Evolutionary conservation across 768 basidiomycete genomes (phyloP).

Genomic region (Mycena crocata): DNA sequence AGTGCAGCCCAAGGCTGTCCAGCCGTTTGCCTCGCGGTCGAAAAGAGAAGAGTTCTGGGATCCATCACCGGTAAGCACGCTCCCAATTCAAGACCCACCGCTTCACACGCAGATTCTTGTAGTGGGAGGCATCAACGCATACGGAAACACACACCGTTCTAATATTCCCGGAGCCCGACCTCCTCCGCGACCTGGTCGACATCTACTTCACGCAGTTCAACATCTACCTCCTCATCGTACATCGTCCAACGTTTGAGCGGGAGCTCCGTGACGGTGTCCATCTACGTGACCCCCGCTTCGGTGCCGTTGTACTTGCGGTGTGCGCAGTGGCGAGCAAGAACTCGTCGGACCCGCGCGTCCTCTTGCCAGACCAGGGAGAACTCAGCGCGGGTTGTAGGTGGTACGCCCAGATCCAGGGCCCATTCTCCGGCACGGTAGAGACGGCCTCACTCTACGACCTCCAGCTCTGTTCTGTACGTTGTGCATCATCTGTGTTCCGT

Average conservation of each 20-base stretch:
- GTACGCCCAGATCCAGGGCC: conserved; percentile 61
- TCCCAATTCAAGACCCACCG: too few species aligned
- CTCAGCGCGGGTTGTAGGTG: conserved; percentile 57
- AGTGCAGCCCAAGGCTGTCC: not conserved
- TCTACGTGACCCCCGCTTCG: conserved; percentile 52
- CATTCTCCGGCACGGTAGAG: conserved; percentile 55
- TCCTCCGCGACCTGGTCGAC: conserved; percentile 57
- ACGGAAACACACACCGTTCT: not conserved
- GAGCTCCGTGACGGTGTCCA: conserved; percentile 52
- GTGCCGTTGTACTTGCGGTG: conserved; percentile 58
- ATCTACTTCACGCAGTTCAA: conserved; percentile 61
- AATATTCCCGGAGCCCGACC: conserved; percentile 32
- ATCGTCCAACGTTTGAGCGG: conserved; percentile 60
- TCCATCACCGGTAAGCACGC: too few species aligned
- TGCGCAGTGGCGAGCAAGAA: conserved; percentile 62
- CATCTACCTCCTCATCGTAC: conserved; percentile 57
- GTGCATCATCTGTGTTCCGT: too few species aligned
- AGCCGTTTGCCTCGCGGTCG: too few species aligned
- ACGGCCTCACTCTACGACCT: conserved; percentile 68
- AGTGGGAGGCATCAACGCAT: conserved; percentile 23
- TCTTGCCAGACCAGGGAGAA: conserved; percentile 33
- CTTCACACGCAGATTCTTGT: too few species aligned
- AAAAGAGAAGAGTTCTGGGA: conserved; percentile 19
- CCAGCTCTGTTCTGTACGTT: conserved; percentile 63
- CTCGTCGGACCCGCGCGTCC: conserved; percentile 56